phyloP scores from a whole-genome alignment of 1,284 basidiomycete genomes.

The Ganoderma multipileum region DNA sequence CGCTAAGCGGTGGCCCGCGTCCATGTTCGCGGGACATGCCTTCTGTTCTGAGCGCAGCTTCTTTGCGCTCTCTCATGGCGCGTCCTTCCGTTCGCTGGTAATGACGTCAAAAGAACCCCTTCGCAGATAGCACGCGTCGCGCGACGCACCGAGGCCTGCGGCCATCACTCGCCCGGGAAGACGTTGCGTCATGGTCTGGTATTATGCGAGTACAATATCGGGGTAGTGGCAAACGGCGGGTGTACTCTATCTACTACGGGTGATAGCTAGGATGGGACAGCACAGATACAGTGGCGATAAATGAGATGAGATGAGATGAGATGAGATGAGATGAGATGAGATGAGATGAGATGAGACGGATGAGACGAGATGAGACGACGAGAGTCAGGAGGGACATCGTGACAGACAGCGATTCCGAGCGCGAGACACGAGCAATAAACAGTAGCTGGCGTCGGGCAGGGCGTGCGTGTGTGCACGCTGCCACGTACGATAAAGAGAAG shows the following conservation, averaged over 20 bases:
- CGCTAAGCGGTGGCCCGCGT: background rate
- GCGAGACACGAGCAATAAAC: conserved; percentile 13
- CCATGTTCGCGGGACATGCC: conserved; percentile 3
- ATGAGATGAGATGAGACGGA: conserved; percentile 15
- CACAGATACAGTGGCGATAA: conserved; percentile 24
- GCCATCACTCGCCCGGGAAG: background rate
- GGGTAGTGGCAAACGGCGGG: conserved; percentile 24
- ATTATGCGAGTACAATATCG: conserved; percentile 30
- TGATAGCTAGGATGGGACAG: conserved; percentile 30
- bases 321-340: conserved; percentile 9
- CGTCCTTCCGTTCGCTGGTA: background rate
- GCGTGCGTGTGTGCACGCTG: conserved; percentile 14
- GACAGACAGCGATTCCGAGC: conserved; percentile 18
- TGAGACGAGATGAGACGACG: no score
- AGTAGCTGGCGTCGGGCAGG: conserved; percentile 8
- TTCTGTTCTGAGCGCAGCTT: background rate
- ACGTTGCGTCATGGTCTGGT: conserved; percentile 18
- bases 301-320: conserved; percentile 17
- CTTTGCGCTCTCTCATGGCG: conserved; percentile 1
- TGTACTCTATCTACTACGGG: conserved; percentile 32
- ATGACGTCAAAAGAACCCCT: conserved; percentile 8
- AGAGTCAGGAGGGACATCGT: conserved; percentile 4
- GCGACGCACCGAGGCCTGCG: background rate
- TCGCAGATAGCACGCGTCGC: background rate
- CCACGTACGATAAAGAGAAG: conserved; percentile 12